phyloP scores from a whole-genome alignment of 176 grass and related monocot species.

The Triticum monococcum region DNA sequence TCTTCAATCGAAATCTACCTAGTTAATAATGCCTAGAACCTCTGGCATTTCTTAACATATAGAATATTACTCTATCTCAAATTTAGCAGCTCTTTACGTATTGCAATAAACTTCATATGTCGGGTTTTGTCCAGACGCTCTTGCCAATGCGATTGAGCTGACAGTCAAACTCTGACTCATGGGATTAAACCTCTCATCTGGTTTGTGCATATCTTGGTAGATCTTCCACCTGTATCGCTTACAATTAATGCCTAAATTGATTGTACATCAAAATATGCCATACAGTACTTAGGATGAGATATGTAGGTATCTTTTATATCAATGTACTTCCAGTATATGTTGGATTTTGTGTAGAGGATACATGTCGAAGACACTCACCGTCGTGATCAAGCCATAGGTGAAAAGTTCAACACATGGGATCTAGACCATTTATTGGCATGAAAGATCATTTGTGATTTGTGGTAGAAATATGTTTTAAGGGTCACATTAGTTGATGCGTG shows the following conservation, averaged over 20 bases:
- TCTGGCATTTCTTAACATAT: background rate
- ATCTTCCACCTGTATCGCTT: background rate
- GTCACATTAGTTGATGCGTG: background rate
- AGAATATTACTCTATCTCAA: background rate
- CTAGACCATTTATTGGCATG: background rate
- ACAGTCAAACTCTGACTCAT: background rate
- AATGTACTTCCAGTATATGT: background rate
- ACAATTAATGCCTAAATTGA: background rate
- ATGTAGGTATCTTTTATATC: background rate
- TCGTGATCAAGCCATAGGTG: background rate
- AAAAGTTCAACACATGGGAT: background rate
- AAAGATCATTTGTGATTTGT: background rate
- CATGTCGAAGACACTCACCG: background rate
- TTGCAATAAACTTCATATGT: background rate
- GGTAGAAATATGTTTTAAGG: background rate
- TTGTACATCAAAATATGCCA: background rate
- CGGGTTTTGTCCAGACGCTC: accelerated
- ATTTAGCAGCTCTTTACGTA: background rate
- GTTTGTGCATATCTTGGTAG: background rate
- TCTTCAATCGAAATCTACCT: background rate
- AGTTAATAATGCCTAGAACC: background rate
- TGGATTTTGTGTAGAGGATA: background rate
- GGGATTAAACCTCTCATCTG: background rate
- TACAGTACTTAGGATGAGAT: background rate
- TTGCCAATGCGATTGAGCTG: too few species aligned